Evolutionary conservation across 2,329 filamentous ascomycete genomes (phyloP), one percentile per base, ranked within the genome.

Genomic region (Pseudogymnoascus sp.): DNA sequence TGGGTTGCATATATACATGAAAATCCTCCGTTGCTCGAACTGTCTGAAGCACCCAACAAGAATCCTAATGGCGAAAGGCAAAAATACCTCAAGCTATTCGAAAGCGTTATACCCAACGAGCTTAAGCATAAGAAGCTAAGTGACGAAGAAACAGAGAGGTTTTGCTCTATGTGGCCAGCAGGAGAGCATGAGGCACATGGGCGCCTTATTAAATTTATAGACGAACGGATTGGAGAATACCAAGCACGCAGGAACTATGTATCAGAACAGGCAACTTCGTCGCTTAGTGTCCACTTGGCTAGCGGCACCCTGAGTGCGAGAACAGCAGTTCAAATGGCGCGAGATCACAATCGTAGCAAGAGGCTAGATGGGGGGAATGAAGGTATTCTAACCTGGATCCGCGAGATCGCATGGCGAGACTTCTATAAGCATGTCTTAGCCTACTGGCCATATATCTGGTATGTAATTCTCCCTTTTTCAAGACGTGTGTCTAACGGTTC

Each of bases 381-480:
- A 13, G 89, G 89, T 0, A 86, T 89, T 62, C 78, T 81, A 59
- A 78, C 79, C 0, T 95, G 90, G 90, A 90, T 94, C 65, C 86
- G 86, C 60, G 90, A 95, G 72, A 80, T 95, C 3, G 90, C 89
- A 0, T 94, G 90, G 90, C 79, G 90, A 11, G 90, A 95, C 69
- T 95, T 95, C 69, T 95, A 95, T 75, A 90, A 87, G 69, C 89
- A 94, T 71, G 89, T 96, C 2, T 75, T 96, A 4, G 89, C 86
- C 0, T 78, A 92, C 63, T 96, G 90, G 90, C 92, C 92, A 0
- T 92, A 92, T 68, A 79, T 92, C 5, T 90, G 86, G 85, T 85
- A 74, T 70, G 80, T 72, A 8, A 40, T 50, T 35, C 47, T 61
- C 31, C 15, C 26, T 39, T 6, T 44, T 36, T 37, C 40, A 41